Conservation (phyloP, 2,329 filamentous ascomycete genomes). For the Aspergillus flavus region DNA sequence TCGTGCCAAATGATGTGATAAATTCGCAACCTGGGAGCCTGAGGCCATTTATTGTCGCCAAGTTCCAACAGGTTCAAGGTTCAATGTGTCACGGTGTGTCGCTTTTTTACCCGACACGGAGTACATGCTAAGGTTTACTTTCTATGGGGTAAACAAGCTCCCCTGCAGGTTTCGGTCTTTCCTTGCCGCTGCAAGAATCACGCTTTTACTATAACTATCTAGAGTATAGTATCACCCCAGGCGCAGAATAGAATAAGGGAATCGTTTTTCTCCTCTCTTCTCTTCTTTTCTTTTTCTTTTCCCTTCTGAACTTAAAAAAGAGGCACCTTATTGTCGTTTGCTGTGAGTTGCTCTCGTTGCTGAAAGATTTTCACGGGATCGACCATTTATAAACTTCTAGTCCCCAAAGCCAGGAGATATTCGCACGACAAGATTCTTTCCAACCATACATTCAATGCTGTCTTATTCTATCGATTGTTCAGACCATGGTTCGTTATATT, state of each 20-base stretch:
- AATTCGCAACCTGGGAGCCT: neutral
- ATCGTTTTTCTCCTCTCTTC: neutral
- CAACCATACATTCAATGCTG: neutral
- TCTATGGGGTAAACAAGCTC: neutral
- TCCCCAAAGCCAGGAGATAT: neutral
- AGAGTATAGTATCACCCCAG: neutral
- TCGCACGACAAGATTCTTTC: no score
- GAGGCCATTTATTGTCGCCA: neutral
- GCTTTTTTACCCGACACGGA: neutral
- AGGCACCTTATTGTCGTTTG: neutral
- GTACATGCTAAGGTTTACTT: neutral
- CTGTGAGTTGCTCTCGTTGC: neutral
- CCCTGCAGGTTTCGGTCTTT: no score
- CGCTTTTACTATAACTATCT: neutral
- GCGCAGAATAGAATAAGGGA: neutral
- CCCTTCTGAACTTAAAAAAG: neutral
- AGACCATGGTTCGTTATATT: neutral
- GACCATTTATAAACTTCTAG: neutral
- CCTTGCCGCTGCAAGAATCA: neutral
- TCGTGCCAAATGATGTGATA: no score
- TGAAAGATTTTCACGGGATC: neutral
- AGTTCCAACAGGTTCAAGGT: no score
- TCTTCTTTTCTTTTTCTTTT: no score
- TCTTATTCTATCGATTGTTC: neutral
- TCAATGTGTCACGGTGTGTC: neutral